phyloP scores from a whole-genome alignment of 2,329 filamentous ascomycete genomes.

The Paraphoma sp. region DNA sequence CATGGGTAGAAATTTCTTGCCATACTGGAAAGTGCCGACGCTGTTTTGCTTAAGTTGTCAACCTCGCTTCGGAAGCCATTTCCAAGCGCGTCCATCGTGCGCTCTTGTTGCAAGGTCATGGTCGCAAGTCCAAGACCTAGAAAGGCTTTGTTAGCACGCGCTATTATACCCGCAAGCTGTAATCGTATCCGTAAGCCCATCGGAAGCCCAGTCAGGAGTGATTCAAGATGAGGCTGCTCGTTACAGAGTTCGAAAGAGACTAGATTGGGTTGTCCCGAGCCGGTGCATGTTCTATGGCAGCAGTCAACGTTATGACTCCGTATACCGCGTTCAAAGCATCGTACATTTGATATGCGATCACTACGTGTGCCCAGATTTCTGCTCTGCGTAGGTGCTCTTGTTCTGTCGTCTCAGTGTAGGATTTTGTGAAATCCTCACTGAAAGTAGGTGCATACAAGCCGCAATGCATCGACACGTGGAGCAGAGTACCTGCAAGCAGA shows the following conservation, averaged over 20 bases:
- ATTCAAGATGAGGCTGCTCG: background rate
- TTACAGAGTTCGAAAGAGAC: background rate
- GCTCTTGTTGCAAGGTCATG: background rate
- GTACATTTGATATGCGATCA: background rate
- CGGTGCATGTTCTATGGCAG: background rate
- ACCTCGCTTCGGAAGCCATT: background rate
- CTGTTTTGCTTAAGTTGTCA: background rate
- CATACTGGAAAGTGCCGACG: background rate
- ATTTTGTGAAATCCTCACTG: background rate
- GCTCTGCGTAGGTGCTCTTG: background rate
- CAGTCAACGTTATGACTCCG: background rate
- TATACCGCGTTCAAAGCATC: background rate
- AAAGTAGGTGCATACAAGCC: background rate
- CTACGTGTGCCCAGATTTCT: background rate
- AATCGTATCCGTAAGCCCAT: background rate
- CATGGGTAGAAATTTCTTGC: background rate
- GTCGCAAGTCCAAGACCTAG: background rate
- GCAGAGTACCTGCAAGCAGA: background rate
- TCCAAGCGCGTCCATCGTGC: background rate
- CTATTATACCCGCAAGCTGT: background rate
- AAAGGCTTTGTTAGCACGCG: background rate
- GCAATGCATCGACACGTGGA: background rate
- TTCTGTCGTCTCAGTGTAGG: background rate
- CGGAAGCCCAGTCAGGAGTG: background rate
- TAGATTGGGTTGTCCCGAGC: background rate